Conservation (phyloP, 441 rosid species). For the Theobroma grandiflorum region DNA sequence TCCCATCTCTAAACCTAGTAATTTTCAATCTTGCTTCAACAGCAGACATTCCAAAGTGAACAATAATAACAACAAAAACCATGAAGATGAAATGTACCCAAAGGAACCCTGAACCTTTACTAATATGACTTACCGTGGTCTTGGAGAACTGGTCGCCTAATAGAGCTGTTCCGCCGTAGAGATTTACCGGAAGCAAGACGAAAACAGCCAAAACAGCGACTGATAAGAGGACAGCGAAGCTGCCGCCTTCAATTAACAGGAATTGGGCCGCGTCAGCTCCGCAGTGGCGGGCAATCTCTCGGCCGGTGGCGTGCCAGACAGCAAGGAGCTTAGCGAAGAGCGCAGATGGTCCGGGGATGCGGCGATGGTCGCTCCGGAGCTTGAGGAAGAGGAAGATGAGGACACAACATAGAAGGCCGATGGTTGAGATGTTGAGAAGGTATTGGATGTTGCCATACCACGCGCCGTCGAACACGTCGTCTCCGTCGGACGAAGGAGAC, state of each 20-base stretch:
- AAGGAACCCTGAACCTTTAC: conserved; percentile 78
- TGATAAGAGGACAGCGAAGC: conserved; percentile 63
- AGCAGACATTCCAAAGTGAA: conserved; percentile 75
- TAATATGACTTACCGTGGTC: conserved; percentile 79
- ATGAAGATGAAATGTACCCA: conserved; percentile 90
- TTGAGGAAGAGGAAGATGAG: conserved; percentile 85
- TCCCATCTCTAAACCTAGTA: conserved; percentile 93
- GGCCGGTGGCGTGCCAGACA: conserved; percentile 88
- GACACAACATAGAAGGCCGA: conserved; percentile 81
- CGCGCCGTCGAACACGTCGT: conserved; percentile 50
- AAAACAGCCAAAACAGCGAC: conserved; percentile 63
- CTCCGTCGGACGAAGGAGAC: conserved; percentile 41
- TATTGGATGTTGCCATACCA: conserved; percentile 97
- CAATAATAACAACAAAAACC: conserved; percentile 59
- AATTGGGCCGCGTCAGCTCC: conserved; percentile 97
- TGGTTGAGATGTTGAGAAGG: conserved; percentile 81
- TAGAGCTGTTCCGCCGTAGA: conserved; percentile 72
- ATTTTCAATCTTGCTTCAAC: conserved; percentile 72
- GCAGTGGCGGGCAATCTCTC: conserved; percentile 88
- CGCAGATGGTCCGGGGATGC: conserved; percentile 85
- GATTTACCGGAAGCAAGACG: conserved; percentile 75
- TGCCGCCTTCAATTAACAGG: conserved; percentile 90
- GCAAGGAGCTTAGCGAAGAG: conserved; percentile 82
- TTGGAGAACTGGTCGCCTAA: conserved; percentile 81
- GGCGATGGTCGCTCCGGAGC: conserved; percentile 95